These are phyloP conservation scores for Phellopilus nigrolimitatus DNA, from an alignment of 1,284 basidiomycete species.

Conservation along the genomic window DNA sequence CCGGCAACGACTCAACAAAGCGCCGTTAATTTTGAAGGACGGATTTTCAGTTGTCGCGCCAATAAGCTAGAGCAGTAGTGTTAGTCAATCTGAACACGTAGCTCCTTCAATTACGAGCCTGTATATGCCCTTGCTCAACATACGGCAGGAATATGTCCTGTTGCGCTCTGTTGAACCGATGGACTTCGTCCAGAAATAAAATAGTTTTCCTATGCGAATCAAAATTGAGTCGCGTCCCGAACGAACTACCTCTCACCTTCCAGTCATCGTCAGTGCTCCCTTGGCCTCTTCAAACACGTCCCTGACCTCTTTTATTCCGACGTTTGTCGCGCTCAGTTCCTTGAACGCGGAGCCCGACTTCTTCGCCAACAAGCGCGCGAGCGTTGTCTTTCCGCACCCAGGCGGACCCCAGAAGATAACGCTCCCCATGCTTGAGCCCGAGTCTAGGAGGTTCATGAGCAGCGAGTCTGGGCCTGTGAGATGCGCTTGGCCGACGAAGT, in stretches of 20 bases:
- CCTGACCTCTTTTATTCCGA: constrained; percentile 77
- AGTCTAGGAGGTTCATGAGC: constrained; percentile 47
- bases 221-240: constrained; percentile 15
- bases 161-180: constrained; percentile 82
- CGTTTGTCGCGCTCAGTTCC: constrained; percentile 72
- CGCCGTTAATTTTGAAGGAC: constrained; percentile 78
- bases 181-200: constrained; percentile 84
- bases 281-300: constrained; percentile 80
- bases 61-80: constrained; percentile 47
- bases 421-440: constrained; percentile 40
- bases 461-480: constrained; percentile 49
- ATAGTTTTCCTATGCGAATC: constrained; percentile 51
- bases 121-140: constrained; percentile 74
- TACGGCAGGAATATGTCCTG: constrained; percentile 83
- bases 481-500: constrained; percentile 68
- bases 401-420: constrained; percentile 75
- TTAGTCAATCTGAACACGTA: constrained; percentile 19
- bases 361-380: constrained; percentile 67
- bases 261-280: constrained; percentile 61
- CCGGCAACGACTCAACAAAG: constrained; percentile 80
- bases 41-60: constrained; percentile 94
- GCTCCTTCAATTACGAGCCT: constrained; percentile 46
- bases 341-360: constrained; percentile 60
- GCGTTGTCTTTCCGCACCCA: constrained; percentile 78
- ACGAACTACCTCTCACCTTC: constrained; percentile 40